phyloP scores from a whole-genome alignment of 257 asterid species.

The Voacanga thouarsii region DNA sequence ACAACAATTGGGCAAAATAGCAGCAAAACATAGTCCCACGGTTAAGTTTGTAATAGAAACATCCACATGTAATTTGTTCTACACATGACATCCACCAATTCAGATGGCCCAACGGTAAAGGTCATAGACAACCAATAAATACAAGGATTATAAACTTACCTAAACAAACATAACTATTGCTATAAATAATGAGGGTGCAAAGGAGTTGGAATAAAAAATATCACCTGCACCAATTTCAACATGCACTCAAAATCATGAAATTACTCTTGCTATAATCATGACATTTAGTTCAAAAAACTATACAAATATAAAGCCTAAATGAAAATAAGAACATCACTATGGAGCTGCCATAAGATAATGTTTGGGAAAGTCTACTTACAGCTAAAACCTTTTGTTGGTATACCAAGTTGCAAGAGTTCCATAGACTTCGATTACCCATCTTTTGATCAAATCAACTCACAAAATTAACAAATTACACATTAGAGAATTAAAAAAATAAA shows the following conservation, averaged over 20 bases:
- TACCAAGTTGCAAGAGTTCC: conserved; percentile 48
- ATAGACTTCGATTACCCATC: conserved; percentile 52
- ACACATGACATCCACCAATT: background rate
- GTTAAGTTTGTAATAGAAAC: background rate
- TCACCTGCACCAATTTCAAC: conserved; percentile 22
- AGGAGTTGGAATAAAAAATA: conserved; percentile 34
- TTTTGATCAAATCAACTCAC: conserved; percentile 14
- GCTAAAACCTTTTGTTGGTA: conserved; percentile 41
- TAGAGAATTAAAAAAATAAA: background rate
- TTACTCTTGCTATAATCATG: background rate
- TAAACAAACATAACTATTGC: conserved; percentile 38
- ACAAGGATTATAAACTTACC: conserved; percentile 19
- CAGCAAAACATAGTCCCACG: no score
- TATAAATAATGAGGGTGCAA: conserved; percentile 37
- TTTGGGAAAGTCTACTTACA: conserved; percentile 52
- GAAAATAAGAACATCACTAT: conserved; percentile 21
- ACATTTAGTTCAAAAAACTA: background rate
- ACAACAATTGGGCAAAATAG: no score
- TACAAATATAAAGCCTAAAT: background rate
- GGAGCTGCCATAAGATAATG: conserved; percentile 59
- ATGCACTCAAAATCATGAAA: background rate
- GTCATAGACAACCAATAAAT: background rate
- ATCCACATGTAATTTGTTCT: background rate
- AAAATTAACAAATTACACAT: background rate
- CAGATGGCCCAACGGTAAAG: background rate